Evolutionary conservation across 306 rosid genomes (phyloP).

Genomic region (Gastrolobium bilobum): DNA sequence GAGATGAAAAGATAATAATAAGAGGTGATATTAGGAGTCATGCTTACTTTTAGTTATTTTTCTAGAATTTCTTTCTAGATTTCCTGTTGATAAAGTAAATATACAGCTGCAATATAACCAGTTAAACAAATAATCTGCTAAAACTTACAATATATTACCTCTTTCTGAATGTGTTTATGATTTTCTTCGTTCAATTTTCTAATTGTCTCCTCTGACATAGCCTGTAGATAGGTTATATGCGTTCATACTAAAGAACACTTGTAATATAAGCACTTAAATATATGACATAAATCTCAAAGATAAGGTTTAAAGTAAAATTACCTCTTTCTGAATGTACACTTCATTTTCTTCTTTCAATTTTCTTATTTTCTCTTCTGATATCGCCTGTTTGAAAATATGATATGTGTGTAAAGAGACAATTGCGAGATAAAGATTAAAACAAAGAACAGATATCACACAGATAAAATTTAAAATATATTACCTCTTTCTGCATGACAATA

Average conservation of each 20-base stretch:
- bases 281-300: constrained; percentile 5
- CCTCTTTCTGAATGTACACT: constrained; percentile 60
- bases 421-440: constrained; percentile 9
- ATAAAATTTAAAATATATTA: constrained; percentile 43
- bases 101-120: constrained; percentile 23
- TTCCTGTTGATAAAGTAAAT: constrained; percentile 33
- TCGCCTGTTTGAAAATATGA: constrained; percentile 41
- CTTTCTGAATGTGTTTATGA: constrained; percentile 53
- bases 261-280: constrained; percentile 23
- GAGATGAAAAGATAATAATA: constrained; percentile 33
- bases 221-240: constrained; percentile 36
- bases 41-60: constrained; percentile 15
- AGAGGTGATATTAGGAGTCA: constrained; percentile 20
- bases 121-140: constrained; percentile 15
- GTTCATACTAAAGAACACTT: constrained; percentile 23
- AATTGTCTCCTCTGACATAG: constrained; percentile 52
- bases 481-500: constrained; percentile 57
- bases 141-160: constrained; percentile 54
- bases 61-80: constrained; percentile 44
- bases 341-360: constrained; percentile 59
- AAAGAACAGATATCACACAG: constrained; percentile 13
- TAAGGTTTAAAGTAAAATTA: constrained; percentile 44
- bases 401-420: constrained; percentile 12
- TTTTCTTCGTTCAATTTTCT: constrained; percentile 56
- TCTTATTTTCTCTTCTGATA: constrained; percentile 55